A percentile compares a stretch with the other conserved stretches of the same genome.
These are phyloP conservation scores for Orbilia blumenaviensis DNA, from an alignment of 2,329 filamentous ascomycete genomes.

Conservation along the genomic window DNA sequence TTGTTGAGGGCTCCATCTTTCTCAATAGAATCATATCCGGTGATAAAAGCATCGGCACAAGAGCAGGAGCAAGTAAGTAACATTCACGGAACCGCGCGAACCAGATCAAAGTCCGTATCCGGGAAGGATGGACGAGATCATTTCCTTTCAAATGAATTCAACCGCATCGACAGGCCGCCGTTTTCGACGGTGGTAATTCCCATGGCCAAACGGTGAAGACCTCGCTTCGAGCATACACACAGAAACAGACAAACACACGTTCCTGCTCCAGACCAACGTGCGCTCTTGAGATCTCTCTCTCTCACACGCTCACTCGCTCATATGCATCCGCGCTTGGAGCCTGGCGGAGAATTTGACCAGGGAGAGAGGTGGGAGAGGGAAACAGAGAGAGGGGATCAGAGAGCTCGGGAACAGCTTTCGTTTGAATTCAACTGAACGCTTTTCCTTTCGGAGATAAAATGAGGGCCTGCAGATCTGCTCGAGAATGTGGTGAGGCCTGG, in stretches of 20 bases:
- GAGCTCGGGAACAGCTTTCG: constrained; percentile 27
- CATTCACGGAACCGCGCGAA: constrained; percentile 14
- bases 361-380: too few relatives aligned
- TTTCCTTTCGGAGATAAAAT: constrained; percentile 53
- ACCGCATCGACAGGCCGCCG: background rate
- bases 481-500: constrained; percentile 5
- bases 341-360: too few relatives aligned
- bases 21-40: background rate
- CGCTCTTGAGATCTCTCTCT: background rate
- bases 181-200: constrained; percentile 23
- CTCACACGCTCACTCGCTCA: too few relatives aligned
- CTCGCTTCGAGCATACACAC: too few relatives aligned
- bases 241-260: too few relatives aligned
- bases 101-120: constrained; percentile 11
- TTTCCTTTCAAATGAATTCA: constrained; percentile 11
- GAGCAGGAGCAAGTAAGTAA: background rate
- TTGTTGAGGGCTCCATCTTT: constrained; percentile 3
- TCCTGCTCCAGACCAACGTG: background rate
- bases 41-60: background rate
- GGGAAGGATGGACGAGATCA: constrained; percentile 41
- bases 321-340: background rate
- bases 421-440: constrained; percentile 44
- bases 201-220: constrained; percentile 8
- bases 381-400: background rate
- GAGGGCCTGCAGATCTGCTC: constrained; percentile 34